Conservation (phyloP, 305 asterid species). For the Fraxinus sp. region DNA sequence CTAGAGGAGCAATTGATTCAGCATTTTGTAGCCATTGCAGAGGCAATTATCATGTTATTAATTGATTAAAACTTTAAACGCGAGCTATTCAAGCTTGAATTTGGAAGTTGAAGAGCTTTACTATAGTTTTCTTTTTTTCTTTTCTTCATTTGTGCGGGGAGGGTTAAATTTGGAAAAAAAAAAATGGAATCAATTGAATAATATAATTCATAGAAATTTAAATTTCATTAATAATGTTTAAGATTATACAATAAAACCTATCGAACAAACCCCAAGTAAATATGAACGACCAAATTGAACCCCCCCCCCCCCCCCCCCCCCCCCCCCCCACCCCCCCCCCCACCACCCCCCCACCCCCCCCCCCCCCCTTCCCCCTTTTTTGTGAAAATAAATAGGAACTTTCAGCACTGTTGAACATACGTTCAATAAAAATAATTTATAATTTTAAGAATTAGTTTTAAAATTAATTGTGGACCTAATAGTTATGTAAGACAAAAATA, state of each 20-base stretch:
- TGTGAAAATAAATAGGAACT: not conserved
- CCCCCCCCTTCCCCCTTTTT: no score
- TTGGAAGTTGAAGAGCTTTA: not conserved
- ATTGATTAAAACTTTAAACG: not conserved
- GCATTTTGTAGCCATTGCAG: not conserved
- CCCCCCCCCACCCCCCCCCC: no score
- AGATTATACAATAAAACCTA: not conserved
- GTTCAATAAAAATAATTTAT: not conserved
- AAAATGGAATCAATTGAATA: no score
- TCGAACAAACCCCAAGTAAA: not conserved
- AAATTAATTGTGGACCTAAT: not conserved
- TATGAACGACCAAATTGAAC: not conserved
- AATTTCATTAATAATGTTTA: not conserved
- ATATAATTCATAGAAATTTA: no score
- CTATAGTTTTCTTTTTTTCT: not conserved
- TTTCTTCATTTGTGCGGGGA: not conserved
- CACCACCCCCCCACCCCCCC: no score
- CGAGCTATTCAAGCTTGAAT: not conserved
- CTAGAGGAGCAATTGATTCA: not conserved
- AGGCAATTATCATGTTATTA: not conserved
- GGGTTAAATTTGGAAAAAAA: not conserved
- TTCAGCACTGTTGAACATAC: not conserved
- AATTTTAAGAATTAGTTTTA: not conserved
- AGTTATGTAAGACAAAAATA: not conserved
- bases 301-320: no score